Evolutionary conservation across 805 yeast genomes (phyloP).

Genomic region (Suhomyces kilbournensis): DNA sequence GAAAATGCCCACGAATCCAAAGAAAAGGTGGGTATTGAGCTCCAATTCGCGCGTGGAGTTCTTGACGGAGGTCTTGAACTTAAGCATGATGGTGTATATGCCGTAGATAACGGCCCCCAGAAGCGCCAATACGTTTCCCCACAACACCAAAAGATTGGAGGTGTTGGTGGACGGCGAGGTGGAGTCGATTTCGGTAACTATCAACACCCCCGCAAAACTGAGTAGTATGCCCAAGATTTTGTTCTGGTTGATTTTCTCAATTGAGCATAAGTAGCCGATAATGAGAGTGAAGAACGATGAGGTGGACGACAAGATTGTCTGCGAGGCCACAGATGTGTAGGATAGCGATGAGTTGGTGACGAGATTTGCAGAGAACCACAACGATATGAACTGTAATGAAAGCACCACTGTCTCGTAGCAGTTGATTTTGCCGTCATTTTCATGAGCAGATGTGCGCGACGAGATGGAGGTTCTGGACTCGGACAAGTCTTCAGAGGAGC

Average conservation of each 20-base stretch:
- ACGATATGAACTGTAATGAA: slow-evolving; percentile 75
- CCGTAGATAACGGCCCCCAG: slow-evolving; percentile 90
- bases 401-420: slow-evolving; percentile 65
- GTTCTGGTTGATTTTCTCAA: slow-evolving; percentile 62
- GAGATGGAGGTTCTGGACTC: slow-evolving; percentile 5
- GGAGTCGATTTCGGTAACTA: slow-evolving; percentile 70
- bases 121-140: slow-evolving; percentile 80
- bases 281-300: slow-evolving; percentile 89
- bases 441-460: not conserved
- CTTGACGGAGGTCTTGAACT: slow-evolving; percentile 52
- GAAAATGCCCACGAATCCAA: slow-evolving; percentile 92
- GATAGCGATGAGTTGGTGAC: slow-evolving; percentile 83
- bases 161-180: slow-evolving; percentile 30
- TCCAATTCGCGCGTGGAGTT: slow-evolving; percentile 60
- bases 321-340: slow-evolving; percentile 90
- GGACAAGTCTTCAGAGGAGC: slow-evolving; percentile 20
- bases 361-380: slow-evolving; percentile 90
- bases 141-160: slow-evolving; percentile 27
- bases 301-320: slow-evolving; percentile 89
- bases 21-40: slow-evolving; percentile 81
- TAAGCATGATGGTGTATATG: slow-evolving; percentile 80
- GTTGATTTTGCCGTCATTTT: slow-evolving; percentile 27
- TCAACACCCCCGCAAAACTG: slow-evolving; percentile 73
- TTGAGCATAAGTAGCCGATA: slow-evolving; percentile 68
- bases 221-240: slow-evolving; percentile 70